Percentiles rank a stretch among this genome's conserved stretches.
Conservation (phyloP, 2,329 filamentous ascomycete species). For the Verticillium klebahnii region DNA sequence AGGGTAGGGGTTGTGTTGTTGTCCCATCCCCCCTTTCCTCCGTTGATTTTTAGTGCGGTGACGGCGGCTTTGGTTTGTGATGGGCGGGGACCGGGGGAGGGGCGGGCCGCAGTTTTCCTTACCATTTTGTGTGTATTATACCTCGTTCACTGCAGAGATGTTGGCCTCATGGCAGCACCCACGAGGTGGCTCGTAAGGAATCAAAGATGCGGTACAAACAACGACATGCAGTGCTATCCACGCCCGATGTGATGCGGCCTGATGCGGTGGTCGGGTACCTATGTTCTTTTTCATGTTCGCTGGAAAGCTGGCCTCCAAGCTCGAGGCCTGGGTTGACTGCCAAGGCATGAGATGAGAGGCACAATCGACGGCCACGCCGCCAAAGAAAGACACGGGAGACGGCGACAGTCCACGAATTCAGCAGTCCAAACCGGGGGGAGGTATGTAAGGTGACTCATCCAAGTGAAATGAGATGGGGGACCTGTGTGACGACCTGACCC, state of each 20-base stretch:
- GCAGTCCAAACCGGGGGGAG: too few species aligned
- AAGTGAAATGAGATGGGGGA: too few species aligned
- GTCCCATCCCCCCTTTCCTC: background rate
- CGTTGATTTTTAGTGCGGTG: background rate
- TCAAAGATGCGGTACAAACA: background rate
- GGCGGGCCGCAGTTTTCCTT: background rate
- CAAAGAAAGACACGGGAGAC: too few species aligned
- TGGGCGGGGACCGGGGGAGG: background rate
- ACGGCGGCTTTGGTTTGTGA: background rate
- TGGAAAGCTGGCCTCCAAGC: too few species aligned
- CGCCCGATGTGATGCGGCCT: background rate
- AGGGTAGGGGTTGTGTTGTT: background rate
- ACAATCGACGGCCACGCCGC: too few species aligned
- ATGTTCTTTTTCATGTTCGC: background rate
- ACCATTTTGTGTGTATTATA: conserved; percentile 7
- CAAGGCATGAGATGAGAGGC: too few species aligned
- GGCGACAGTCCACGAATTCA: too few species aligned
- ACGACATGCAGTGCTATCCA: background rate
- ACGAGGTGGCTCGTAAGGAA: background rate
- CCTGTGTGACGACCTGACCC: background rate
- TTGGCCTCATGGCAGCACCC: conserved; percentile 6
- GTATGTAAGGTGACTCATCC: too few species aligned
- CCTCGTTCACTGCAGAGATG: conserved; percentile 11
- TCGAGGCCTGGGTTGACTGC: too few species aligned
- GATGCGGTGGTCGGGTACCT: background rate